phyloP scores from a whole-genome alignment of 1,284 basidiomycete genomes.

The Cryptococcus jaspeensis region DNA sequence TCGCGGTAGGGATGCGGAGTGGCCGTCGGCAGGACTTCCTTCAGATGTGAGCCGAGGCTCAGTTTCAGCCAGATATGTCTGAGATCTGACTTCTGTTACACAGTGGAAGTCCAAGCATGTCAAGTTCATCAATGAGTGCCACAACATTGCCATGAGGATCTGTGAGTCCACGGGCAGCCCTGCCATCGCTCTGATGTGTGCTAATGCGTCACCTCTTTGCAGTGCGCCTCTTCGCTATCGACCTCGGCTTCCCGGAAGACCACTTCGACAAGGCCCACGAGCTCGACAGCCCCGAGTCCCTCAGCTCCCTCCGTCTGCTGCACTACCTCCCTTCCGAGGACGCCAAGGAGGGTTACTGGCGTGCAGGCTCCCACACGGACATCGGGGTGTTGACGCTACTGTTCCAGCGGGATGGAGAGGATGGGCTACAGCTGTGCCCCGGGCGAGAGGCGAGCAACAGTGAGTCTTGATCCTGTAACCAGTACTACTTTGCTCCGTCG shows the following conservation, averaged over 20 bases:
- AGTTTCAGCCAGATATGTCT: too few species aligned
- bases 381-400: slow-evolving; percentile 18
- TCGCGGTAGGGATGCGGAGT: too few species aligned
- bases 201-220: not conserved
- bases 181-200: not conserved
- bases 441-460: slow-evolving; percentile 9
- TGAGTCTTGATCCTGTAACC: not conserved
- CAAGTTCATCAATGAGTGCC: too few species aligned
- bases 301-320: slow-evolving; percentile 13
- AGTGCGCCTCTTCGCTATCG: slow-evolving; percentile 11
- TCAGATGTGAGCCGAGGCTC: too few species aligned
- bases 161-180: not conserved
- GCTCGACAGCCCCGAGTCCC: slow-evolving; percentile 2
- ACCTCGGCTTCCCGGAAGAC: slow-evolving; percentile 4
- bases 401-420: slow-evolving; percentile 22
- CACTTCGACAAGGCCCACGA: slow-evolving; percentile 7
- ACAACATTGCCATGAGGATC: slow-evolving; percentile 2
- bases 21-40: too few species aligned
- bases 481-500: too few species aligned
- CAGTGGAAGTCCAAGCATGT: too few species aligned
- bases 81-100: too few species aligned
- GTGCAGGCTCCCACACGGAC: slow-evolving; percentile 20
- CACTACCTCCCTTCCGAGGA: slow-evolving; percentile 16
- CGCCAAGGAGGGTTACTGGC: slow-evolving; percentile 16
- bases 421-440: slow-evolving; percentile 20